Conservation (phyloP, 202 grass and related monocot genomes). For the Bolboschoenoplectus hybrid region DNA sequence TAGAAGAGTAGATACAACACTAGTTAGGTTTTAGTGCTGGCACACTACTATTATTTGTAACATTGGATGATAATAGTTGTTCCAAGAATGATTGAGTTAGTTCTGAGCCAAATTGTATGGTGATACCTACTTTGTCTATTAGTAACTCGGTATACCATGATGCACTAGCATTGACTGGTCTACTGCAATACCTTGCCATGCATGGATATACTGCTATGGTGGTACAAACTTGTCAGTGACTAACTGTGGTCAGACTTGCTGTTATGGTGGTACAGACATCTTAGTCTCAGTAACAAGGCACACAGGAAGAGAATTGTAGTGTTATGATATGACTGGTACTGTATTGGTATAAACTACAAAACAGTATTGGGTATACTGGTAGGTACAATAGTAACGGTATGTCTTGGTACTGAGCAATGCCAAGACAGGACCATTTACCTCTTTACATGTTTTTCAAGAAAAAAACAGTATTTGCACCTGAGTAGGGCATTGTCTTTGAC, state of each 20-base stretch:
- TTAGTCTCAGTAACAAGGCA: background rate
- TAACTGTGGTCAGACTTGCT: background rate
- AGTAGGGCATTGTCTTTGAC: conserved; percentile 62
- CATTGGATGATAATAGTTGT: background rate
- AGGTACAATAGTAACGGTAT: background rate
- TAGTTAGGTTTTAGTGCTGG: background rate
- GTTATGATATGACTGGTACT: background rate
- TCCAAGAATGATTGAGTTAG: background rate
- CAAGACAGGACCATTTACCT: background rate
- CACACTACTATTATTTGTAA: background rate
- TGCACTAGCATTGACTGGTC: background rate
- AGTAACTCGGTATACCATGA: background rate
- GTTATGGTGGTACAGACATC: background rate
- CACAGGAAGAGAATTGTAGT: background rate
- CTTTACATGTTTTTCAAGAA: background rate
- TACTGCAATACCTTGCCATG: background rate
- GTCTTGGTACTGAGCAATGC: background rate
- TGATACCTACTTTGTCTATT: background rate
- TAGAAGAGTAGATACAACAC: background rate
- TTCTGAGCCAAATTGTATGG: background rate
- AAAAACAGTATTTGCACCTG: conserved; percentile 43
- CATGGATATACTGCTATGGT: background rate
- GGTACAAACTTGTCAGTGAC: background rate
- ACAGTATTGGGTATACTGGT: background rate
- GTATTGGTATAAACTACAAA: background rate